Conservation (phyloP, 1,139 yeast species). For the Taphrina sp. region DNA sequence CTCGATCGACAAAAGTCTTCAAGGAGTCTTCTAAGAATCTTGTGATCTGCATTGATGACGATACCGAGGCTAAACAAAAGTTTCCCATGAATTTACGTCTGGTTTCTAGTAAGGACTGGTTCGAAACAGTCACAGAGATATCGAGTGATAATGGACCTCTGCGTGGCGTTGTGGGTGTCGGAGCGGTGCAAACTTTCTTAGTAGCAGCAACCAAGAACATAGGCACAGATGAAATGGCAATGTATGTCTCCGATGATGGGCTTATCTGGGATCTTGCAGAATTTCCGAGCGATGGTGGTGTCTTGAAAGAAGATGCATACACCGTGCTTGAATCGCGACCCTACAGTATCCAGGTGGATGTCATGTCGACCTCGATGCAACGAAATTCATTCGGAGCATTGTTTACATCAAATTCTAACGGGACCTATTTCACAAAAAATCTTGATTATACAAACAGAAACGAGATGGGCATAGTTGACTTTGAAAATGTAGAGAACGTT, state of each 20-base stretch:
- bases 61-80: conserved; percentile 43
- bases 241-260: conserved; percentile 63
- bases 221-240: conserved; percentile 48
- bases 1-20: conserved; percentile 50
- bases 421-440: conserved; percentile 54
- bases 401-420: conserved; percentile 63
- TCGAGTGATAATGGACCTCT: conserved; percentile 41
- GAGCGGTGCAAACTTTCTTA: conserved; percentile 54
- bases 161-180: conserved; percentile 50
- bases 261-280: conserved; percentile 53
- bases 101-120: conserved; percentile 56
- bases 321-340: conserved; percentile 58
- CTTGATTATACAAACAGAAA: conserved; percentile 51
- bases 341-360: conserved; percentile 56
- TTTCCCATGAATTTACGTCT: conserved; percentile 50
- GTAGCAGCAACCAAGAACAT: conserved; percentile 54
- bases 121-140: conserved; percentile 47
- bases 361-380: conserved; percentile 42
- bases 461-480: conserved; percentile 46
- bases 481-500: conserved; percentile 57
- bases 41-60: conserved; percentile 33
- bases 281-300: conserved; percentile 47
- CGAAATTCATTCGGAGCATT: conserved; percentile 46
- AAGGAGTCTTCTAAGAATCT: conserved; percentile 42
- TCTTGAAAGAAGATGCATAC: conserved; percentile 48